Conservation (phyloP, 176 grass and related monocot genomes). For the Lolium multiflorum region DNA sequence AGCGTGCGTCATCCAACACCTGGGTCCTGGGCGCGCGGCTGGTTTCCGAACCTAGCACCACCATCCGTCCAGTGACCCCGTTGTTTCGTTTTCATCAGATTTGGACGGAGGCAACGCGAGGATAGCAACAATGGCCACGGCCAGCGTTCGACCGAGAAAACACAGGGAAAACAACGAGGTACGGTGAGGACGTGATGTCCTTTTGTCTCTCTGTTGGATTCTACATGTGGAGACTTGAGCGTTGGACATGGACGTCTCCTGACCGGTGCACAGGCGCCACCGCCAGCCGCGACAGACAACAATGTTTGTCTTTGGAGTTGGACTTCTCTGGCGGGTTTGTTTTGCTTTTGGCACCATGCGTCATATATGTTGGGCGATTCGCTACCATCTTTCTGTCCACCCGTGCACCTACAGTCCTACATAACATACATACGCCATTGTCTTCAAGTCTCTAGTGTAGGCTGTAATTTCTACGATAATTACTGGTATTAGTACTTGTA, state of each 20-base stretch:
- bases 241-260: not conserved
- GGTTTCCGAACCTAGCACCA: not conserved
- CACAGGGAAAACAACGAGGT: not conserved
- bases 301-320: not conserved
- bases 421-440: no score
- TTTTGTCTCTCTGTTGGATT: not conserved
- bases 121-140: not conserved
- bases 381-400: not conserved
- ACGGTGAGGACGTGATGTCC: not conserved
- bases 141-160: not conserved
- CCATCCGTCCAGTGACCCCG: no score
- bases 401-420: not conserved
- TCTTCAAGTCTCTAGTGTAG: no score
- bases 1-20: no score
- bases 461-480: no score
- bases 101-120: not conserved
- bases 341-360: not conserved
- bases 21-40: not conserved
- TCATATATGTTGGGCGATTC: not conserved
- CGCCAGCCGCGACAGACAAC: not conserved
- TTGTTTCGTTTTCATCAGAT: no score
- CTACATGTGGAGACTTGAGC: no score
- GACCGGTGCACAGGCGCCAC: not conserved
- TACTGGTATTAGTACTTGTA: no score
- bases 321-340: not conserved